Evolutionary conservation across 164 flowering plant species (phyloP).

Genomic region (Chimonanthus salicifolius): DNA sequence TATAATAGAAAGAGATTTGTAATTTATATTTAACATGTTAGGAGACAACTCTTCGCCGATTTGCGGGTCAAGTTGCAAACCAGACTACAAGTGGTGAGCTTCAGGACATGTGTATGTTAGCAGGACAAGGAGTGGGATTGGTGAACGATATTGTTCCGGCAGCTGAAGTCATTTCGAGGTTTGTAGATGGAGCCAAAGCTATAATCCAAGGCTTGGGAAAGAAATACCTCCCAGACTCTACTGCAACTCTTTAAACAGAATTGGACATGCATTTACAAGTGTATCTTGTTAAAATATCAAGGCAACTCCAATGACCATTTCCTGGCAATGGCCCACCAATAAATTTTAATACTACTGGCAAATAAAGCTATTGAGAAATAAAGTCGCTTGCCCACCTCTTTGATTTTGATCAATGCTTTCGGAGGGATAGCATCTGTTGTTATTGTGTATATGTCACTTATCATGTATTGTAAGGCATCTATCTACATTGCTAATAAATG

Average conservation of each 20-base stretch:
- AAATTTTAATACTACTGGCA: no score
- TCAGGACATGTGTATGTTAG: constrained; percentile 20
- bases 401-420: no score
- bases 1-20: no score
- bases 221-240: constrained; percentile 8
- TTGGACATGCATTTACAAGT: constrained; percentile 17
- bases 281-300: constrained; percentile 7
- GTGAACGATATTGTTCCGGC: constrained; percentile 23
- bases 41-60: constrained; percentile 16
- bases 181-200: constrained; percentile 22
- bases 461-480: no score
- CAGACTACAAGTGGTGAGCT: constrained; percentile 14
- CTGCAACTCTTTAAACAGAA: not conserved
- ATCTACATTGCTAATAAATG: no score
- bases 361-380: no score
- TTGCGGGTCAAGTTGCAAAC: constrained; percentile 21
- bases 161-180: constrained; percentile 22
- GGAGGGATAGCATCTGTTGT: no score
- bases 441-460: no score
- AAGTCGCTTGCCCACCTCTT: no score
- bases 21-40: not conserved
- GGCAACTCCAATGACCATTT: no score
- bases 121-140: constrained; percentile 29
- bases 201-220: constrained; percentile 17
- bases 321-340: no score